phyloP scores from a whole-genome alignment of 2,329 filamentous ascomycete species.

The Phaeosphaeria sp. region DNA sequence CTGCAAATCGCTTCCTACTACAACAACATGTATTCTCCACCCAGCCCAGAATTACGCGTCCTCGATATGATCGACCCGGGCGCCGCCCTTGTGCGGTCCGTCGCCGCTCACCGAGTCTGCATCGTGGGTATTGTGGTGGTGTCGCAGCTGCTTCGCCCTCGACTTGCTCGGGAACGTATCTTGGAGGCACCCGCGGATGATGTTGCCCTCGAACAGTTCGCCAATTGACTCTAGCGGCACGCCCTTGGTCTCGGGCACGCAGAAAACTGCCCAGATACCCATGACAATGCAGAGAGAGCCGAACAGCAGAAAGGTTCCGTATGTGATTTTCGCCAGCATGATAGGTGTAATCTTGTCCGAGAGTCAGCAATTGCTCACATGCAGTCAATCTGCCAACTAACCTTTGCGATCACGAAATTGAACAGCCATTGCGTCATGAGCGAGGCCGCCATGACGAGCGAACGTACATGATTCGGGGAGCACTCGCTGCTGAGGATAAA shows the following conservation, averaged over 20 bases:
- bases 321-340: slow-evolving; percentile 53
- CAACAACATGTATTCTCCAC: neutral
- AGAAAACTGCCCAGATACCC: slow-evolving; percentile 52
- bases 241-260: slow-evolving; percentile 53
- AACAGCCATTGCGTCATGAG: slow-evolving; percentile 56
- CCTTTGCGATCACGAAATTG: slow-evolving; percentile 39
- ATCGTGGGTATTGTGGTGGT: slow-evolving; percentile 37
- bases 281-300: slow-evolving; percentile 51
- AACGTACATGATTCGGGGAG: slow-evolving; percentile 50
- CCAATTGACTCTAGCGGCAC: slow-evolving; percentile 53
- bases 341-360: slow-evolving; percentile 44
- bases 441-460: slow-evolving; percentile 52
- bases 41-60: slow-evolving; percentile 16
- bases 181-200: slow-evolving; percentile 48
- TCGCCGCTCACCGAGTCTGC: slow-evolving; percentile 32
- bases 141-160: slow-evolving; percentile 46
- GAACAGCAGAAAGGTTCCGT: slow-evolving; percentile 54
- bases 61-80: slow-evolving; percentile 39
- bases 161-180: slow-evolving; percentile 49
- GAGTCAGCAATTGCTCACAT: neutral
- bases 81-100: slow-evolving; percentile 27
- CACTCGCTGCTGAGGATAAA: slow-evolving; percentile 54
- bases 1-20: neutral
- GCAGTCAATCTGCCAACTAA: neutral
- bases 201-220: slow-evolving; percentile 51